These are phyloP conservation scores for Wickerhamomyces sp. DNA, from an alignment of 1,139 yeast genomes.

Conservation along the genomic window DNA sequence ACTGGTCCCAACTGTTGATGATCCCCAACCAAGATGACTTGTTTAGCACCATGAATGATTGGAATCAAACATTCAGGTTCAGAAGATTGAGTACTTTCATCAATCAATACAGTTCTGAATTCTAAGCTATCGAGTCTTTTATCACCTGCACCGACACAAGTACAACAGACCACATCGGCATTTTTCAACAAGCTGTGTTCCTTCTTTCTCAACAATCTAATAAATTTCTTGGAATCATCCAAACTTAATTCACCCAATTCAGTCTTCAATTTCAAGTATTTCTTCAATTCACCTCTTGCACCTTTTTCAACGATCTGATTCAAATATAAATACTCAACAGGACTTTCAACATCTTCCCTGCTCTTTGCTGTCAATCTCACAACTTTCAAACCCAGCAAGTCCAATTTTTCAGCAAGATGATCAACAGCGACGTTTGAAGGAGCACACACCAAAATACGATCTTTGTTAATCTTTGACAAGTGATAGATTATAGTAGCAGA, in stretches of 20 bases:
- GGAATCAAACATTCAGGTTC: conserved; percentile 93
- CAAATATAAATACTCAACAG: conserved; percentile 49
- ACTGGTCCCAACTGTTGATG: conserved; percentile 96
- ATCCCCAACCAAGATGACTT: conserved; percentile 87
- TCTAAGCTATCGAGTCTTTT: conserved; percentile 44
- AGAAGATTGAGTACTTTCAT: conserved; percentile 90
- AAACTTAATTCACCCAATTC: conserved; percentile 68
- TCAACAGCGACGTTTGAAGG: conserved; percentile 96
- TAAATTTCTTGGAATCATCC: conserved; percentile 44
- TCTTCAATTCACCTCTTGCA: conserved; percentile 54
- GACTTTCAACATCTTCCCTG: conserved; percentile 74
- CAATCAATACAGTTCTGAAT: conserved; percentile 78
- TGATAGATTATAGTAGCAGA: conserved; percentile 88
- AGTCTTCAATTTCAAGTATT: conserved; percentile 50
- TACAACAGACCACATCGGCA: conserved; percentile 84
- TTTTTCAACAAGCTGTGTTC: conserved; percentile 47
- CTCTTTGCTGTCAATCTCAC: conserved; percentile 73
- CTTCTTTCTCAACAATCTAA: conserved; percentile 36
- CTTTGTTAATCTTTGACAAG: conserved; percentile 51
- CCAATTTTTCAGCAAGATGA: conserved; percentile 74
- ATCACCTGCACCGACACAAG: conserved; percentile 93
- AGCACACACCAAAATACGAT: conserved; percentile 78
- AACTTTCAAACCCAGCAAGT: conserved; percentile 63
- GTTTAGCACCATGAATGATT: conserved; percentile 82
- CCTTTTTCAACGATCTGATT: conserved; percentile 41